Conservation (phyloP, 768 basidiomycete species). For the Termitomyces sp. region DNA sequence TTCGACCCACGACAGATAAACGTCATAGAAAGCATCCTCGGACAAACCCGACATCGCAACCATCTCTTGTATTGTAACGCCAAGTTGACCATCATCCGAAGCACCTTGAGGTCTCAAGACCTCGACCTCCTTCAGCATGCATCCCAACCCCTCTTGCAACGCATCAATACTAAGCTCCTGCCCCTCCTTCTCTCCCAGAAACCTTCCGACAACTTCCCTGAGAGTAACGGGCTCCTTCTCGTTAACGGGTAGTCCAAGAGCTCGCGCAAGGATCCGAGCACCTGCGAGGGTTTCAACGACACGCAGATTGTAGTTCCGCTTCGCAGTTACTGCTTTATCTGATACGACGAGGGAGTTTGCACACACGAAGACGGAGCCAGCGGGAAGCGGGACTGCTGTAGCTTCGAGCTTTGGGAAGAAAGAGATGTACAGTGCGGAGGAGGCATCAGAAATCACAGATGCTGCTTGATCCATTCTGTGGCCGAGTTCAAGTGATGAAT, state of each 20-base stretch:
- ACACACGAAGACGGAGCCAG: slow-evolving; percentile 59
- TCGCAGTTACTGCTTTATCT: slow-evolving; percentile 75
- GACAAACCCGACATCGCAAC: slow-evolving; percentile 55
- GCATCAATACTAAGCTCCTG: slow-evolving; percentile 40
- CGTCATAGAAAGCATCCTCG: slow-evolving; percentile 49
- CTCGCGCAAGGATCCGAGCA: slow-evolving; percentile 65
- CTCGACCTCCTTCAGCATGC: slow-evolving; percentile 43
- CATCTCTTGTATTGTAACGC: slow-evolving; percentile 75
- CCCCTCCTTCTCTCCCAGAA: slow-evolving; percentile 41
- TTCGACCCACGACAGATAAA: slow-evolving; percentile 77
- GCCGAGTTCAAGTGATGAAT: background rate
- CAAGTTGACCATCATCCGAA: slow-evolving; percentile 39
- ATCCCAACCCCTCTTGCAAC: slow-evolving; percentile 44
- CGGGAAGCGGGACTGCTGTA: slow-evolving; percentile 57
- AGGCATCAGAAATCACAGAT: slow-evolving; percentile 69
- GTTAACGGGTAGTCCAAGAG: slow-evolving; percentile 41
- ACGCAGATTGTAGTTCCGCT: slow-evolving; percentile 80
- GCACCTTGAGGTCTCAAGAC: slow-evolving; percentile 41
- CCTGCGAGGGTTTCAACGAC: slow-evolving; percentile 88
- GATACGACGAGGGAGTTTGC: slow-evolving; percentile 83
- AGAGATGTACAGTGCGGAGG: slow-evolving; percentile 71
- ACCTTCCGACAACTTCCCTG: slow-evolving; percentile 60
- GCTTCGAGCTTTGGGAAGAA: slow-evolving; percentile 76
- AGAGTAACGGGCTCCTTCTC: slow-evolving; percentile 55
- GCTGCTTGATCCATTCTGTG: slow-evolving; percentile 88